Base-by-base conservation (phyloP, 768 basidiomycete genomes). In the Royoungia palumana region DNA sequence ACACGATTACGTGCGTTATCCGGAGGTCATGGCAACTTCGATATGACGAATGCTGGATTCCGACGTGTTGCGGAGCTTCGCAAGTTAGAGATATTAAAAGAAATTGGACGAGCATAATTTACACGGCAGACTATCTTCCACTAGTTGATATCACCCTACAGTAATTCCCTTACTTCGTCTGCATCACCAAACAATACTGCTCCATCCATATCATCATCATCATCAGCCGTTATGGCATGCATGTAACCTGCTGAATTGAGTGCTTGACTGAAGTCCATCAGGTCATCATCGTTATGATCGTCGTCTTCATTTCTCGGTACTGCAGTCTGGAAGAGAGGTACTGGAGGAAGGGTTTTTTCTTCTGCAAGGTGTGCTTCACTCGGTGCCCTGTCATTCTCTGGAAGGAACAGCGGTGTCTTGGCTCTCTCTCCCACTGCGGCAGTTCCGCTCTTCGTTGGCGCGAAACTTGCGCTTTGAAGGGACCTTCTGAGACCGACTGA, bases 11-110 rank as follows among this genome's bases (percentile, higher is more conserved):
- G 91, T 16, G 85, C 91, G 1, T 66, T 93, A 32, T 86, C 88
- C 2, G 91, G 87, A 40, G 91, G 91, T 4, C 82, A 89, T 62
- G 91, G 89, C 12, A 62, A 74, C 16, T 92, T 93, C 57, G 89
- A 93, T 60, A 87, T 88, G 83, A 69, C 70, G 25, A 79, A 77
- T 41, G 86, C 82, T n/a, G 90, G 89, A 14, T 94, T 92, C 69
- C 79, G 74, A 59, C 67, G 73, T 49, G 89, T 92, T 2, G 74
- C 78, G 19, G 74, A 80, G 42, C 57, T 71, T 27, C 76, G 89
- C 50, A 82, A 76, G 64, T 41, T 77, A 44, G 89, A 90, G 58
- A 91, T 93, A 50, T 66, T 93, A 48, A 75, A 73, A 53, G 90
- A 92, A 63, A 82, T 93, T 49, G 90, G 90, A 13, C 76, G 87